Evolutionary conservation across 2,329 filamentous ascomycete genomes (phyloP).

Genomic region (Cladosporium colombiae): DNA sequence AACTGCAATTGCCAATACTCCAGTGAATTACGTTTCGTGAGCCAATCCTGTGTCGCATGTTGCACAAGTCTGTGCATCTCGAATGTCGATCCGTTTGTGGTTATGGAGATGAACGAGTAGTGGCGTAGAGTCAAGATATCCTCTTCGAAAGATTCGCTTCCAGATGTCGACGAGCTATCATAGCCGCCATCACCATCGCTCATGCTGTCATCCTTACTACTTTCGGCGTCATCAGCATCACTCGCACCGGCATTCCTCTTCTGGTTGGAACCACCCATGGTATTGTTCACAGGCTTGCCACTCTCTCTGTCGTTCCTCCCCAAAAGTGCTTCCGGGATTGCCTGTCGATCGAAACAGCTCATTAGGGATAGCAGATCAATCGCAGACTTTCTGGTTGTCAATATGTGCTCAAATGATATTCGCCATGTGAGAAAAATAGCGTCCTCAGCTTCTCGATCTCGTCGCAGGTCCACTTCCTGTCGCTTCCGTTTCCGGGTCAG

Average conservation of each 20-base stretch:
- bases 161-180: not conserved
- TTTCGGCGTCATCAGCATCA: not conserved
- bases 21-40: conserved; percentile 29
- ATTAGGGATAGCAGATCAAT: conserved; percentile 49
- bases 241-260: not conserved
- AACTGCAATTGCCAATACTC: conserved; percentile 32
- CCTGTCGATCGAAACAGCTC: conserved; percentile 47
- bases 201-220: not conserved
- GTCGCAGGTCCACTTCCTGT: conserved; percentile 12
- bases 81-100: conserved; percentile 30
- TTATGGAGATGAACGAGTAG: conserved; percentile 41
- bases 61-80: conserved; percentile 49
- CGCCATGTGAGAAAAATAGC: conserved; percentile 28
- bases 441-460: conserved; percentile 24
- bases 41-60: conserved; percentile 41
- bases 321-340: conserved; percentile 21
- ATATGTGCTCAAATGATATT: conserved; percentile 30
- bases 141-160: conserved; percentile 25
- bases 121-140: conserved; percentile 39
- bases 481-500: conserved; percentile 6
- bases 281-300: not conserved
- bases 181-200: not conserved
- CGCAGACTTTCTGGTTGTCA: conserved; percentile 30
- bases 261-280: not conserved
- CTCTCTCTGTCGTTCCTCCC: not conserved